Evolutionary conservation across 208 protist species (phyloP), one percentile per base, ranked within the genome.

Genomic region (Leishmania guyanensis): DNA sequence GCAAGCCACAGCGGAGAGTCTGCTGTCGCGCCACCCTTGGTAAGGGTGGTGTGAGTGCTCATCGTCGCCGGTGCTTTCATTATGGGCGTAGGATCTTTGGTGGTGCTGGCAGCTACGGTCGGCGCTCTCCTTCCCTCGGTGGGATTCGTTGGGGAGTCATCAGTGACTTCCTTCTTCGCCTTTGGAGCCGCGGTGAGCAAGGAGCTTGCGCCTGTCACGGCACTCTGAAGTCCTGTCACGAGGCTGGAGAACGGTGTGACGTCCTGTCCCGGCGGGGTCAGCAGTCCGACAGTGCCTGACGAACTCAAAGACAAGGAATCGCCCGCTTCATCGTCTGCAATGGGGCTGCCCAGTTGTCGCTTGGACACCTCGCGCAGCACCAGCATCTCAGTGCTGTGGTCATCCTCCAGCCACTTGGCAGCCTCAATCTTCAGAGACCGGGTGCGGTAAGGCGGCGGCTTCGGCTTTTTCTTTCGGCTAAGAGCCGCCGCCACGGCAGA

Each of bases 321-420:
- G 58, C 12, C 65, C 6, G 36, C 71, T 14, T 72, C 71, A 39
- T 17, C 66, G 20, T 51, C 29, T 29, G 43, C 56, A 26, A 58
- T n/a, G 3, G 79, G 60, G 51, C 60, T 77, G 16, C 10, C 26
- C 4, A 54, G 72, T 43, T n/a, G 14, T n/a, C 68, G 48, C 33
- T 77, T 73, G 50, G 12, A 62, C 36, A 79, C 80, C 66, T 84
- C 80, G n/a, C 80, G 80, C 51, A 43, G 51, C 62, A 79, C 80
- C 22, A 84, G 80, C 62, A 76, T 10, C 53, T 78, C 80, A 22
- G 43, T 79, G 74, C 50, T 56, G 26, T 62, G 17, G 22, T 84
- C 80, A 58, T 48, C 69, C 51, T 84, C 73, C 16, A 36, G 80
- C 80, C 80, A 78, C 33, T 43, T 68, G 10, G 74, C 62, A 9